Evolutionary conservation across 768 basidiomycete species (phyloP).

Genomic region (Chalciporus piperatus): DNA sequence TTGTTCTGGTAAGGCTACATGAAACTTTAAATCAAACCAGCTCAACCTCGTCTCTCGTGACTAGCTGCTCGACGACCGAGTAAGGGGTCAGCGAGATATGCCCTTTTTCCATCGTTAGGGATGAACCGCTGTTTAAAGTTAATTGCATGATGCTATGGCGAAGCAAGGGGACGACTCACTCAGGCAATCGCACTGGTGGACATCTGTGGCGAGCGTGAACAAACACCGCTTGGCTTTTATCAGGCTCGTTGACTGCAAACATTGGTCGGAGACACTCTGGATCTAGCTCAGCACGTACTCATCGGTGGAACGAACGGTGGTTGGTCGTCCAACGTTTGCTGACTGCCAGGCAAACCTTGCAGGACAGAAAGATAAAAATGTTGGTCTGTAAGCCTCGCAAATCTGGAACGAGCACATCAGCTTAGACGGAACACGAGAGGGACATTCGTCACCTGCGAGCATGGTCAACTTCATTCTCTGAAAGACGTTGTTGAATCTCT

Average conservation of each 20-base stretch:
- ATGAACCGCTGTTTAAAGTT: constrained; percentile 52
- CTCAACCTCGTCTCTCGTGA: constrained; percentile 71
- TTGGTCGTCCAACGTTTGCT: constrained; percentile 75
- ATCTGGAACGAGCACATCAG: constrained; percentile 41
- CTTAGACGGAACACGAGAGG: not conserved
- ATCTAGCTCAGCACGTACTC: constrained; percentile 43
- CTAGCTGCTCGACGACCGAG: constrained; percentile 68
- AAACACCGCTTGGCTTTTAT: constrained; percentile 75
- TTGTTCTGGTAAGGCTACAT: constrained; percentile 16
- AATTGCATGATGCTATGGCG: not conserved
- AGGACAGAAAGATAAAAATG: constrained; percentile 82
- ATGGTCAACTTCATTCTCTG: constrained; percentile 78
- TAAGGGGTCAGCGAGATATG: constrained; percentile 82
- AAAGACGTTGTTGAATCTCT: constrained; percentile 73
- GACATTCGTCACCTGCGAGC: constrained; percentile 57
- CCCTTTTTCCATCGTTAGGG: constrained; percentile 72
- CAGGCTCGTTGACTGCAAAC: constrained; percentile 68
- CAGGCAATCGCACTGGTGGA: constrained; percentile 62
- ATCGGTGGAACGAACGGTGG: constrained; percentile 70
- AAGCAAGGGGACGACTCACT: constrained; percentile 43
- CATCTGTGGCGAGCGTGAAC: constrained; percentile 74
- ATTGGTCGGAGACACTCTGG: constrained; percentile 5
- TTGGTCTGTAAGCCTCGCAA: constrained; percentile 70
- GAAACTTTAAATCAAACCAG: constrained; percentile 50
- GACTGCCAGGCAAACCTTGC: constrained; percentile 74